Evolutionary conservation across 2,329 filamentous ascomycete species (phyloP).

Genomic region (Botrytis squamosa): DNA sequence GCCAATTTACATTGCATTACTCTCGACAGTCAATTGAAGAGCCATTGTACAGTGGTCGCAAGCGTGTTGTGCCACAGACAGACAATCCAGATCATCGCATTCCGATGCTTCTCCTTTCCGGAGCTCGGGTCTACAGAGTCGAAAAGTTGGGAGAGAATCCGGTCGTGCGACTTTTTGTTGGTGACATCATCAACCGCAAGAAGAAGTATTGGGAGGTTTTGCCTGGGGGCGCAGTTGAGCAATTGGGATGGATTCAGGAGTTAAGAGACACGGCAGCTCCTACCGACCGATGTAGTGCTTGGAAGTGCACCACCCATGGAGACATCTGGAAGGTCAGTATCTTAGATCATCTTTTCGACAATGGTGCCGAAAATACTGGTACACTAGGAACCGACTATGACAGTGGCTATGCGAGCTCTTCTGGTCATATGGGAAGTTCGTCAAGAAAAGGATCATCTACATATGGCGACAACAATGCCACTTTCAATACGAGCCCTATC

Average conservation of each 20-base stretch:
- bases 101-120: constrained; percentile 2
- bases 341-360: background rate
- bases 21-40: background rate
- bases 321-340: background rate
- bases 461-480: background rate
- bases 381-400: background rate
- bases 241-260: background rate
- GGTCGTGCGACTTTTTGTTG: background rate
- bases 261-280: background rate
- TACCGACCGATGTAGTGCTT: background rate
- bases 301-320: constrained; percentile 8
- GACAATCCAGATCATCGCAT: background rate
- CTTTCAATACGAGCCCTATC: background rate
- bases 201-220: constrained; percentile 13
- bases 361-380: background rate
- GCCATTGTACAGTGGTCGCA: background rate
- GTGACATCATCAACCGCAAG: background rate
- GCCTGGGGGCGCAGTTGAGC: background rate
- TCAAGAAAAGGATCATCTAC: background rate
- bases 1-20: background rate
- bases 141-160: background rate
- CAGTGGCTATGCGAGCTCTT: background rate
- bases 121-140: background rate
- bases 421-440: background rate
- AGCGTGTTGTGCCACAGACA: background rate